Evolutionary conservation across 208 protist genomes (phyloP).

Genomic region (Trypanosoma brucei): DNA sequence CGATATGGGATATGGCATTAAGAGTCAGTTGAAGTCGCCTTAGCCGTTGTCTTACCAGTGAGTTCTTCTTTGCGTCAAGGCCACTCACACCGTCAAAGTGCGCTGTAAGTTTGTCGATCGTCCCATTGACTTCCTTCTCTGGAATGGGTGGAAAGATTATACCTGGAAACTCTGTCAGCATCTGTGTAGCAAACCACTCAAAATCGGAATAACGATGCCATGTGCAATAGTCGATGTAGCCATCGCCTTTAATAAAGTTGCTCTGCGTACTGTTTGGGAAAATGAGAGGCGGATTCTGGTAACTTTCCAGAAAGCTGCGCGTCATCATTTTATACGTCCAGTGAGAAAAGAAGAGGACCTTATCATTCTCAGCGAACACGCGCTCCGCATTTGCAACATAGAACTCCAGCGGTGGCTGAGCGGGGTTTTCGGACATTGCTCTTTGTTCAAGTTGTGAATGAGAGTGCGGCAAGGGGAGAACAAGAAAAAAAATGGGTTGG

Average conservation of each 20-base stretch:
- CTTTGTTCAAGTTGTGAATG: neutral
- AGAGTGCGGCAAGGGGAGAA: neutral
- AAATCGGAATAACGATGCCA: constrained; percentile 39
- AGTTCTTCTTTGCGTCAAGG: constrained; percentile 1
- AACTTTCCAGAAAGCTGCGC: constrained; percentile 23
- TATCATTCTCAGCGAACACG: constrained; percentile 25
- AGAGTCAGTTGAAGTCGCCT: constrained; percentile 23
- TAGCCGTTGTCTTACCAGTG: constrained; percentile 24
- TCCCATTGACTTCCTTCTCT: constrained; percentile 27
- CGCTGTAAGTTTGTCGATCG: constrained; percentile 28
- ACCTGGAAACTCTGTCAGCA: constrained; percentile 27
- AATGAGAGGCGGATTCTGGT: constrained; percentile 21
- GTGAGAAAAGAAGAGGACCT: constrained; percentile 25
- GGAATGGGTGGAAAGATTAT: constrained; percentile 33
- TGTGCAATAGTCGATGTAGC: constrained; percentile 33
- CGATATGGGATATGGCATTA: constrained; percentile 22
- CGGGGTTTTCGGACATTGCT: neutral
- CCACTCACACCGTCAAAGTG: constrained; percentile 14
- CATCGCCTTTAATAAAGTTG: constrained; percentile 22
- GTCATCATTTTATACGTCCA: constrained; percentile 35
- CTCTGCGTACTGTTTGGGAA: neutral
- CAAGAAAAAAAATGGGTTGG: constrained; percentile 2
- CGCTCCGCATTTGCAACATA: constrained; percentile 30
- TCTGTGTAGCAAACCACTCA: constrained; percentile 24
- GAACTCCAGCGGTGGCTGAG: constrained; percentile 20